Evolutionary conservation across 805 yeast genomes (phyloP).

Genomic region (Suhomyces sp.): DNA sequence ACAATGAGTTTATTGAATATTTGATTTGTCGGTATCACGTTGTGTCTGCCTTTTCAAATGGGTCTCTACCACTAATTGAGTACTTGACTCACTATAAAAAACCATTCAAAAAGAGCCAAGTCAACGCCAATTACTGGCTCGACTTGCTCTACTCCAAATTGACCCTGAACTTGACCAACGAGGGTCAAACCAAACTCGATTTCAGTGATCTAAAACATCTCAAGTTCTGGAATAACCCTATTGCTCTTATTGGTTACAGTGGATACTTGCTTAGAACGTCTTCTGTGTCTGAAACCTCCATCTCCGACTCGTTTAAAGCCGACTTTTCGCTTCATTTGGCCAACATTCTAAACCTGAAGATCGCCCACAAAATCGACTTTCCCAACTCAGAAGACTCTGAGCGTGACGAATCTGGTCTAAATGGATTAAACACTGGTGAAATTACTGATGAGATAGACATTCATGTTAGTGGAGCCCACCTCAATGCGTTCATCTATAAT

Average conservation of each 20-base stretch:
- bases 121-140: constrained; percentile 36
- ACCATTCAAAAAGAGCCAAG: constrained; percentile 25
- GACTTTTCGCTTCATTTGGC: constrained; percentile 1
- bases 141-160: constrained; percentile 23
- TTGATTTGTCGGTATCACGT: constrained; percentile 33
- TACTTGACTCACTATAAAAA: constrained; percentile 17
- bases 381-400: constrained; percentile 43
- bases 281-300: constrained; percentile 3
- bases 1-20: constrained; percentile 26
- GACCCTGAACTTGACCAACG: constrained; percentile 17
- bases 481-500: constrained; percentile 28
- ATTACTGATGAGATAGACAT: background rate
- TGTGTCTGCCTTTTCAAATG: constrained; percentile 24
- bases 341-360: constrained; percentile 4
- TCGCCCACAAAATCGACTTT: constrained; percentile 29
- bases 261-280: constrained; percentile 25
- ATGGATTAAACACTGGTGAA: background rate
- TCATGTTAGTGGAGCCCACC: constrained; percentile 3
- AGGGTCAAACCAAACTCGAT: constrained; percentile 6
- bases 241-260: constrained; percentile 23
- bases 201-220: constrained; percentile 16
- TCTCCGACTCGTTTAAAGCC: constrained; percentile 7
- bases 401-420: background rate
- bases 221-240: constrained; percentile 22
- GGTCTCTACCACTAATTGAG: constrained; percentile 26